Base-by-base conservation (phyloP, 1,284 basidiomycete genomes). In the Irpex sp. region DNA sequence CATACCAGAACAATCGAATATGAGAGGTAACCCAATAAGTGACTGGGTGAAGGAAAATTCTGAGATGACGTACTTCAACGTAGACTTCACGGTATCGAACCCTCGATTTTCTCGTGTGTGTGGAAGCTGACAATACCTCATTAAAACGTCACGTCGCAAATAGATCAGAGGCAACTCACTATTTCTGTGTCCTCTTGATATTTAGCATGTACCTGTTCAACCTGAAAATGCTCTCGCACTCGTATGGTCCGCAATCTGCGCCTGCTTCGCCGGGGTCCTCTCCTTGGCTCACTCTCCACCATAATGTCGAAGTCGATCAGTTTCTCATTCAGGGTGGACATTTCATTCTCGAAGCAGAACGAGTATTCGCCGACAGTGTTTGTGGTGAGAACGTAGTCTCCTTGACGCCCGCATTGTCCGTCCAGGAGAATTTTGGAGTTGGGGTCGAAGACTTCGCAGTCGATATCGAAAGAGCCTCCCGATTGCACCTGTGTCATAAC, bases 311-410 rank as follows among this genome's bases (percentile, higher is more conserved):
- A 97, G 78, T 98, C 96, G 69, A 98, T 83, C 62, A 97, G 84
- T 77, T 98, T 97, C 79, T 95, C 80, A 19, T 91, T 91, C 68
- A 96, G 83, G 3, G 92, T 93, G 8, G 90, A 93, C 86, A 94
- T 93, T 79, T 97, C 94, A 77, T 99, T 99, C 74, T 96, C 92
- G 75, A 99, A 98, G 81, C 97, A 99, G 81, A 99, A 99, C 2
- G 94, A 82, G 78, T 98, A 98, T 83, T 99, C 97, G 71, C 97
- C 97, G 62, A 91, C 85, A 40, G 85, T 85, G 78, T 98, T 96
- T 9, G 94, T 97, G 4, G 97, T 99, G 68, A 99, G 88, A 66
- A 99, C 94, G 73, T 91, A 98, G 84, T 99, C 97, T 51, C 97
- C 95, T 73, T 98, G 96, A 40, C 94, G 88, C 73, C 98, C 96